Evolutionary conservation across 2,329 filamentous ascomycete genomes (phyloP).

Genomic region (Colletotrichum phormii): DNA sequence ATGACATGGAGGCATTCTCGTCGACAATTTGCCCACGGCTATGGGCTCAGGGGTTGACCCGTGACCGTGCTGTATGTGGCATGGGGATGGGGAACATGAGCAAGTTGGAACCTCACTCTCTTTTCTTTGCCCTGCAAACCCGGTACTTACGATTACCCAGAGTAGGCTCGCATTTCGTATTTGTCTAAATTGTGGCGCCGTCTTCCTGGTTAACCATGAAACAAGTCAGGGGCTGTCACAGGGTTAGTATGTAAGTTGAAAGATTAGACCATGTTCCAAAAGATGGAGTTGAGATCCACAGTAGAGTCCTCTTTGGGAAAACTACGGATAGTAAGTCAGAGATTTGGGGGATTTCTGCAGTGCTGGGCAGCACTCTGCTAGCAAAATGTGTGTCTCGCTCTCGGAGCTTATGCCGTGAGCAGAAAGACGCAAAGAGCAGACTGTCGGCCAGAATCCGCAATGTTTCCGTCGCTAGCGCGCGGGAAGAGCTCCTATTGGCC

Average conservation of each 20-base stretch:
- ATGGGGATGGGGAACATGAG: background rate
- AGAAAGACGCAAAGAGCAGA: background rate
- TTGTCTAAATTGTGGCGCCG: conserved; percentile 25
- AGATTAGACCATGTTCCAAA: background rate
- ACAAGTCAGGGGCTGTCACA: conserved; percentile 21
- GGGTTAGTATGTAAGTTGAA: background rate
- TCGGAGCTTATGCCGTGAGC: background rate
- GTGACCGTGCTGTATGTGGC: background rate
- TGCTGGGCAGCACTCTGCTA: background rate
- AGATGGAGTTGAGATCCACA: background rate
- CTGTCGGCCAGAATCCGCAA: conserved; percentile 11
- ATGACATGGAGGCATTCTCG: background rate
- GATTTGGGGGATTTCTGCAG: background rate
- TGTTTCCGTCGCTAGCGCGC: conserved; percentile 30
- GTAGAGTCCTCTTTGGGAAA: background rate
- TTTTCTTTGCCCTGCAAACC: background rate
- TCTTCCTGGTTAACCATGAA: conserved; percentile 21
- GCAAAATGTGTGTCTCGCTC: background rate
- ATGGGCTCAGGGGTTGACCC: background rate
- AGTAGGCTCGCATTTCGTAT: conserved; percentile 14
- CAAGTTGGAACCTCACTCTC: background rate
- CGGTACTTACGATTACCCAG: background rate
- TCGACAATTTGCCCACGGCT: background rate
- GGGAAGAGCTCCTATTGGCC: conserved; percentile 25
- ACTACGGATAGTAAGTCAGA: background rate